Evolutionary conservation across 192 early-diverging fungal genomes (phyloP).

Genomic region (Lobulomyces angularis): DNA sequence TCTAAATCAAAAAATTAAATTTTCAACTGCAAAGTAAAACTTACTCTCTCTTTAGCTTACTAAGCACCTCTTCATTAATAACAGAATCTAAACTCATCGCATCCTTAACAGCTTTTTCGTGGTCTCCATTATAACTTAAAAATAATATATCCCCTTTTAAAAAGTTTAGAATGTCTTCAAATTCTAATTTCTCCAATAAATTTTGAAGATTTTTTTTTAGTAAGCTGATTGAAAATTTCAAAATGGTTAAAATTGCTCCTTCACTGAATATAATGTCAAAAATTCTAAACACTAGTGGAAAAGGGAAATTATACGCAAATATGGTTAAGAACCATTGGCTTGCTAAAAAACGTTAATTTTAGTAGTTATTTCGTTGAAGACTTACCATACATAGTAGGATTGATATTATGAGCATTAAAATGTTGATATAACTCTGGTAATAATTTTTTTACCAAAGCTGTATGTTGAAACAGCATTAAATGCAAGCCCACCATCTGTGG

Average conservation of each 20-base stretch:
- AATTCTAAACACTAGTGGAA: constrained; percentile 74
- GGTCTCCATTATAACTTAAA: constrained; percentile 18
- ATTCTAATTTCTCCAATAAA: constrained; percentile 57
- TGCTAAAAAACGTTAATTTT: too few relatives aligned
- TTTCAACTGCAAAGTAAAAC: constrained; percentile 5
- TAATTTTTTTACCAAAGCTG: constrained; percentile 61
- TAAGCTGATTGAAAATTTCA: constrained; percentile 71
- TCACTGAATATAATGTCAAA: constrained; percentile 89
- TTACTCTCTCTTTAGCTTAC: constrained; percentile 10
- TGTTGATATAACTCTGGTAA: constrained; percentile 70
- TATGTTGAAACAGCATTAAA: constrained; percentile 73
- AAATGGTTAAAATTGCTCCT: constrained; percentile 47
- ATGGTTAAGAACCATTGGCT: constrained; percentile 97
- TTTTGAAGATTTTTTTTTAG: constrained; percentile 63
- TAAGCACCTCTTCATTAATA: constrained; percentile 7
- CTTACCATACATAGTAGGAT: constrained; percentile 82
- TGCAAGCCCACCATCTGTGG: constrained; percentile 78
- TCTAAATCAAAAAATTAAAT: too few relatives aligned
- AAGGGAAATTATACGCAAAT: constrained; percentile 84
- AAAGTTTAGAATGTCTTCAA: constrained; percentile 71
- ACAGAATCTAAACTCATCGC: constrained; percentile 13
- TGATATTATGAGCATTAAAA: constrained; percentile 64
- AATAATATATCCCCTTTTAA: constrained; percentile 44
- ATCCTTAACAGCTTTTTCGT: constrained; percentile 27
- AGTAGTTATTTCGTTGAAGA: too few relatives aligned